Percentiles rank a stretch among this genome's conserved stretches.
Conservation (phyloP, 495 filamentous ascomycete genomes). For the Filosporella fistucella region DNA sequence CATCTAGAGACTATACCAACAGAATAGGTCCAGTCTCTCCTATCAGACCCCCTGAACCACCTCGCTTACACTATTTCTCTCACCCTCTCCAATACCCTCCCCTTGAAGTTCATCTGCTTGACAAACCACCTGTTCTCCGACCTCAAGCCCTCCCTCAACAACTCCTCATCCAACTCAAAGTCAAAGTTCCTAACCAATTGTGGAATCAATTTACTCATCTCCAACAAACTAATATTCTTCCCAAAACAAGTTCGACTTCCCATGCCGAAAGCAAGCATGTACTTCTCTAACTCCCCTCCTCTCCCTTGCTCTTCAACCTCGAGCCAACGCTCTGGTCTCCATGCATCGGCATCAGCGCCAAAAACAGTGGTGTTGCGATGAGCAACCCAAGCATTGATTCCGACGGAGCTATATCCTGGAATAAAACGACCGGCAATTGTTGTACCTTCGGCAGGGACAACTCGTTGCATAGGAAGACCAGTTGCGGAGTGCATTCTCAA, state of each 20-base stretch:
- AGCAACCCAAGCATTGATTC: slow-evolving; percentile 48
- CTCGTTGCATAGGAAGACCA: slow-evolving; percentile 47
- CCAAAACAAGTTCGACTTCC: slow-evolving; percentile 63
- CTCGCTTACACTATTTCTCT: too few relatives aligned
- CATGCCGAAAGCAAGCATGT: slow-evolving; percentile 45
- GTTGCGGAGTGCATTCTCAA: slow-evolving; percentile 55
- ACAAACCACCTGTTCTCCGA: slow-evolving; percentile 21
- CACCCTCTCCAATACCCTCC: slow-evolving; percentile 7
- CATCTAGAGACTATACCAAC: too few relatives aligned
- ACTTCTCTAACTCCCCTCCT: slow-evolving; percentile 31
- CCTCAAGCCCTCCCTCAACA: slow-evolving; percentile 25
- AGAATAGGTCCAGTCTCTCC: too few relatives aligned
- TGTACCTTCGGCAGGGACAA: slow-evolving; percentile 49
- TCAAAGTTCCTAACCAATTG: slow-evolving; percentile 54
- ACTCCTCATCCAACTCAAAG: slow-evolving; percentile 19
- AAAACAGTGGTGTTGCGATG: slow-evolving; percentile 45
- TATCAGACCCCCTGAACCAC: too few relatives aligned
- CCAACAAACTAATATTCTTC: slow-evolving; percentile 56
- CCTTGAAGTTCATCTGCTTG: slow-evolving; percentile 18
- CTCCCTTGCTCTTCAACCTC: slow-evolving; percentile 23
- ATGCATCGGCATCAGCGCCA: slow-evolving; percentile 35
- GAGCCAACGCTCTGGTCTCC: slow-evolving; percentile 48
- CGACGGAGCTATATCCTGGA: slow-evolving; percentile 48
- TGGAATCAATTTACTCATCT: slow-evolving; percentile 64
- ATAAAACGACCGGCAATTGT: slow-evolving; percentile 45